phyloP scores from a whole-genome alignment of 257 asterid genomes.

The Gentiana macrophylla region DNA sequence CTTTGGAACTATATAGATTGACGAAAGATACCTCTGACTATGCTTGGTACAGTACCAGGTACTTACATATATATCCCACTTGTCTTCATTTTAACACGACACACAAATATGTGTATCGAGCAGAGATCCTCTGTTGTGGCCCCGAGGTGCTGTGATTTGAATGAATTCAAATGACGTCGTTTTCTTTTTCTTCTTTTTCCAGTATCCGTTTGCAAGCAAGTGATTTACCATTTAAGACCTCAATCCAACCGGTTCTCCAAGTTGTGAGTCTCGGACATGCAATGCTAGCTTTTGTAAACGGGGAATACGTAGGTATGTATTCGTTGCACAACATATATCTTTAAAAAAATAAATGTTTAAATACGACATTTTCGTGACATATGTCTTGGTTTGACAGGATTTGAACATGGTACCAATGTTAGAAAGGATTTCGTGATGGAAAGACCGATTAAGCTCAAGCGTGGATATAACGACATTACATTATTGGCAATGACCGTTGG shows the following conservation, averaged over 20 bases:
- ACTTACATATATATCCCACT: neutral
- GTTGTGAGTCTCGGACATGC: constrained; percentile 88
- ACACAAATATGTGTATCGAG: too few relatives aligned
- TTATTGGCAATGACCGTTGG: constrained; percentile 66
- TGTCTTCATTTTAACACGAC: too few relatives aligned
- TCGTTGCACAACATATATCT: too few relatives aligned
- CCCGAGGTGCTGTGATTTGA: too few relatives aligned
- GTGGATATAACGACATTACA: constrained; percentile 52
- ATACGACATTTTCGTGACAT: neutral
- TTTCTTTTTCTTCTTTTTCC: constrained; percentile 9
- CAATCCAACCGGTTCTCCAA: constrained; percentile 54
- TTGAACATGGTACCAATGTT: constrained; percentile 70
- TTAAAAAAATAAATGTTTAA: too few relatives aligned
- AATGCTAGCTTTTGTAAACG: constrained; percentile 61
- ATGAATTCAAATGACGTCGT: too few relatives aligned
- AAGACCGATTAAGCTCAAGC: constrained; percentile 32
- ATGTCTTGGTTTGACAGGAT: constrained; percentile 28
- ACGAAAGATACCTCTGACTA: constrained; percentile 67
- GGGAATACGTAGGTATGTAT: constrained; percentile 53
- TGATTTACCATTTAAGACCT: constrained; percentile 77
- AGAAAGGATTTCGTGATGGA: constrained; percentile 70
- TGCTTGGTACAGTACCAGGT: constrained; percentile 94
- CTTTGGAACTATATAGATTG: constrained; percentile 52
- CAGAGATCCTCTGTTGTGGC: too few relatives aligned
- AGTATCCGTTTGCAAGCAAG: constrained; percentile 42